Conservation (phyloP, 805 yeast species). For the Priceomyces melissophilus region DNA sequence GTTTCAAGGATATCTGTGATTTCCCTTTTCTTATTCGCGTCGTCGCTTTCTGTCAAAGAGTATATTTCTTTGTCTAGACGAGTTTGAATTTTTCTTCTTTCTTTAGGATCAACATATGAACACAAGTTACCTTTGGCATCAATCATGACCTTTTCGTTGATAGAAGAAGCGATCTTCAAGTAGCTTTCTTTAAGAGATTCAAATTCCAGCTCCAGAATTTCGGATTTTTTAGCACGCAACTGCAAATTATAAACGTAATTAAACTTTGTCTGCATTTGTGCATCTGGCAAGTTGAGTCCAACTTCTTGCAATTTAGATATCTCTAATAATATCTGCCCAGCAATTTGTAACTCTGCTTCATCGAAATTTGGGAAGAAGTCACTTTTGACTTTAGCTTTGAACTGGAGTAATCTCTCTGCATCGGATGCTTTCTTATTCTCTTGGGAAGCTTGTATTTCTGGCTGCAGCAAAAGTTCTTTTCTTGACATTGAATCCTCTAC, state of each 20-base stretch:
- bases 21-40: conserved; percentile 35
- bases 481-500: conserved; percentile 66
- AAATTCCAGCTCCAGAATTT: conserved; percentile 26
- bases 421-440: conserved; percentile 42
- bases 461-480: conserved; percentile 59
- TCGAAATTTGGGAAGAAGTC: conserved; percentile 29
- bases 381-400: conserved; percentile 11
- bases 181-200: conserved; percentile 26
- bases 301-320: conserved; percentile 44
- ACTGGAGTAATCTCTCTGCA: conserved; percentile 12
- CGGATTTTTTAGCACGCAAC: conserved; percentile 36
- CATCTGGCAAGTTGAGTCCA: conserved; percentile 56
- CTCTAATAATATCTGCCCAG: conserved; percentile 47
- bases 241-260: conserved; percentile 45
- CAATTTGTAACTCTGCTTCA: conserved; percentile 17
- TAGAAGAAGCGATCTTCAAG: conserved; percentile 28
- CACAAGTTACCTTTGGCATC: conserved; percentile 43
- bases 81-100: conserved; percentile 16
- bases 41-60: conserved; percentile 17
- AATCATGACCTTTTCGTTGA: conserved; percentile 48
- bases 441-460: conserved; percentile 42
- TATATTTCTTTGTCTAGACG: conserved; percentile 12
- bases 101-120: conserved; percentile 31
- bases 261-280: conserved; percentile 56
- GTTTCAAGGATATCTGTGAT: conserved; percentile 43